phyloP scores from a whole-genome alignment of 345 rosid genomes.

The Populus deltoides region DNA sequence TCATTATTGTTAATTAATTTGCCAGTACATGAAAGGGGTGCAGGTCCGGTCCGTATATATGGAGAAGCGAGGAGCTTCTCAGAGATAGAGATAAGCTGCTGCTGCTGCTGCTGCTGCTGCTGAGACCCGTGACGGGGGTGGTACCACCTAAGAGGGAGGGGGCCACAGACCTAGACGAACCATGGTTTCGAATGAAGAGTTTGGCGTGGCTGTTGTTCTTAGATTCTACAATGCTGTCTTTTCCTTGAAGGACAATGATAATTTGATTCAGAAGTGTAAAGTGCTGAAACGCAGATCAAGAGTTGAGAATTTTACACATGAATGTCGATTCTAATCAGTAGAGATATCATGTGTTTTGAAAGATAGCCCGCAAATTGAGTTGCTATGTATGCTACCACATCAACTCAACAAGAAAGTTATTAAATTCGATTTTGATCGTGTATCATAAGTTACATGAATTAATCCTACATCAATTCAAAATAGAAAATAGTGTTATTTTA shows the following conservation, averaged over 20 bases:
- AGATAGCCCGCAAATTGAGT: no score
- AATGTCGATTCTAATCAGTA: not conserved
- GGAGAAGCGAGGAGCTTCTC: not conserved
- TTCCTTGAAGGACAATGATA: not conserved
- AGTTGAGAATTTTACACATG: not conserved
- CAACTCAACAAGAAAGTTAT: no score
- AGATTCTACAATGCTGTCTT: not conserved
- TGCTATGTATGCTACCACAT: no score
- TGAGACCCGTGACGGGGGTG: not conserved
- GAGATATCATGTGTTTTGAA: no score
- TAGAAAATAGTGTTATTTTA: no score
- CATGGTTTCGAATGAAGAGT: not conserved
- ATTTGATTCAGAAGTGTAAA: not conserved
- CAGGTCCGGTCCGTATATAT: constrained; percentile 10
- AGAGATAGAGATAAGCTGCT: constrained; percentile 6
- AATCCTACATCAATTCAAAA: no score
- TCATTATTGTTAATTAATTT: not conserved
- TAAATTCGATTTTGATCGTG: no score
- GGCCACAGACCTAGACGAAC: not conserved
- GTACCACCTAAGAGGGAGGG: not conserved
- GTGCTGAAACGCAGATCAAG: not conserved
- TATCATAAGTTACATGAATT: no score
- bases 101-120: not conserved
- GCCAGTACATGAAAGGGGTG: not conserved
- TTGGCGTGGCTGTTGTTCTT: not conserved